Evolutionary conservation across 1,139 yeast species (phyloP), one percentile per base, ranked within the genome.

Genomic region (Yamadazyma kanchanaburiensis): DNA sequence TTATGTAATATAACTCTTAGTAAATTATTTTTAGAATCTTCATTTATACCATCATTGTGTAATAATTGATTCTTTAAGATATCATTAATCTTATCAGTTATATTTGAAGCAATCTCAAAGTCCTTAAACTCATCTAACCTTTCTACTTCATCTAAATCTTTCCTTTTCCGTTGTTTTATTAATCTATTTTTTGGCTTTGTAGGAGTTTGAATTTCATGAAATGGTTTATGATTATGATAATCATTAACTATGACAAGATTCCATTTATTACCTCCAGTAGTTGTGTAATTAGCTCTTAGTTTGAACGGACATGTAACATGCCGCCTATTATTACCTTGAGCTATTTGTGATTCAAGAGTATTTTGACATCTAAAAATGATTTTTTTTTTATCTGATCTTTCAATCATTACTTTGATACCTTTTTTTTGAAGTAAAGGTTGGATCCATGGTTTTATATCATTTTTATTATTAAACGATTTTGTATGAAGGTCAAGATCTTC

Each of bases 401-500:
- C 88, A 35, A 80, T 80, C 5, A 79, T 88, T 12, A 81, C 62
- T 33, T 66, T 64, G 22, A 81, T 73, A 1, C 85, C 84, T 33
- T 68, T 64, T 7, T 66, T 58, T 13, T 61, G 57, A 27, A 70
- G 56, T 32, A 61, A 40, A 16, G 60, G 59, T 22, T 67, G 57
- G 26, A 81, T 51, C 88, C 88, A 81, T 2, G 87, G 85, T 51
- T 81, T 81, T 43, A 81, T 77, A 19, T 71, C 75, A 22, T 43
- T 46, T 30, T 46, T 55, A 15, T 39, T 28, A 3, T 33, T 28
- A 26, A 54, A 54, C 18, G 20, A 27, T 18, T 35, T 33, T n/a
- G 27, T 21, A 12, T 27, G 28, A 15, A 39, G 34, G 4, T 30
- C 22, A 20, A 37, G 25, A 21, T 38, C 42, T n/a, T 29, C 27